Evolutionary conservation across 2,329 filamentous ascomycete genomes (phyloP), one percentile per base, ranked within the genome.

Genomic region (Epichloe hybrida): DNA sequence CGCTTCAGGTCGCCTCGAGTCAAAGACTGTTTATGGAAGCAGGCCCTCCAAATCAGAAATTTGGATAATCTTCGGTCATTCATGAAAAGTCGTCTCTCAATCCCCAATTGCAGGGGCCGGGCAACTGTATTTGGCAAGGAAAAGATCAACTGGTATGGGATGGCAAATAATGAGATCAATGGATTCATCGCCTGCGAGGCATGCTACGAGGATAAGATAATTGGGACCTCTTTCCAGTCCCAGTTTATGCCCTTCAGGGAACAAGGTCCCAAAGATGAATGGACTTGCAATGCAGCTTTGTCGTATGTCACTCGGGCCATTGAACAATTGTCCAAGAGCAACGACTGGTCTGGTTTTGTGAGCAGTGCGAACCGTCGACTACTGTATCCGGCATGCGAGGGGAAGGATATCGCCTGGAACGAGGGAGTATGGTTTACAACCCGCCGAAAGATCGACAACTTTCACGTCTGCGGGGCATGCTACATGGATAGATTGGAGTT

Each of bases 151-250:
- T 71, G 66, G 65, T 66, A 59, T 48, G 52, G 58, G 0, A 57
- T 66, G 52, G 54, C 38, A 2, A 52, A 63, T 4, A 52, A 59
- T 1, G 62, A 63, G 3, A 57, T 69, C 0, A 52, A 59, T 0
- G 61, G 62, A 1, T 62, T 71, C 27, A 56, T 70, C 3, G 56
- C 65, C 0, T 72, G 69, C 34, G 61, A 70, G 34, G 63, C 69
- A 4, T 71, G 69, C 47, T 66, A 64, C 51, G 60, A 67, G 12
- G 65, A 71, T 40, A 47, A 52, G 0, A 52, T 69, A 3, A 56
- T 51, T 1, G 62, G 58, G 0, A 62, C 58, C 0, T 11, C 57
- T 0, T 69, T 17, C 15, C 64, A 64, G 8, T 15, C 53, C 3
- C 56, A 52, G 1, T 69, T 71, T n/a, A 55, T 55, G 0, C 57